Base-by-base conservation (phyloP, 1,284 basidiomycete genomes). In the Malassezia yamatoensis region DNA sequence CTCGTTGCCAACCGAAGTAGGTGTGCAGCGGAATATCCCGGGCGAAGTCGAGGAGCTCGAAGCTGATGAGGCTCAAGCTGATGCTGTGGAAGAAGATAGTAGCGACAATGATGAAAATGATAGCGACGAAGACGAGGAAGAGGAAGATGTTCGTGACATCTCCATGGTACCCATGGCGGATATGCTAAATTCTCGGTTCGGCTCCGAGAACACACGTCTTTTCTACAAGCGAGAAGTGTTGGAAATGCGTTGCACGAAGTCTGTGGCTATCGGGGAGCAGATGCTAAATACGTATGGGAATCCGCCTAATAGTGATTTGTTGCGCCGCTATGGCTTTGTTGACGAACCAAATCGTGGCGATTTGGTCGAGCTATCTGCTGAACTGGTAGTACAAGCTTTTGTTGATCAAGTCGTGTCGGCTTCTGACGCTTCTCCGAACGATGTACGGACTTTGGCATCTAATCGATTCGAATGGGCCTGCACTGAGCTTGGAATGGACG, bases 81-180 rank as follows among this genome's bases (percentile, higher is more conserved):
- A 43, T 43, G 21, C 6, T 16, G 52, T 56, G 24, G 65, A 64
- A 38, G 55, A 58, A 49, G 65, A 66, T 11, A 58, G 58, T 8
- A 62, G 56, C 1, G 56, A 59, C 0, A 63, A 65, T 2, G 66
- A 63, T 0, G 57, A 61, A 2, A 60, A 64, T 13, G 58, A 64
- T 35, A 55, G 59, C 0, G 59, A 60, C 33, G 63, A 62, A 3
- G 66, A 65, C 32, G 49, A 60, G 15, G 49, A 62, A 0, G 67
- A 68, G 18, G 67, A 64, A 29, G 60, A 66, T 18, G 78, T 83
- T 1, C 79, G 81, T 1, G 83, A 88, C 62, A 84, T 90, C 10
- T 84, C 87, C 0, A 94, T 98, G 90, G 87, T 96, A 1, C 93
- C 93, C 0, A 85, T 98, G 80, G 94, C 93, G 1, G 93, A 96